phyloP scores from a whole-genome alignment of 495 filamentous ascomycete genomes.

The Saxispiralis lemnorum region DNA sequence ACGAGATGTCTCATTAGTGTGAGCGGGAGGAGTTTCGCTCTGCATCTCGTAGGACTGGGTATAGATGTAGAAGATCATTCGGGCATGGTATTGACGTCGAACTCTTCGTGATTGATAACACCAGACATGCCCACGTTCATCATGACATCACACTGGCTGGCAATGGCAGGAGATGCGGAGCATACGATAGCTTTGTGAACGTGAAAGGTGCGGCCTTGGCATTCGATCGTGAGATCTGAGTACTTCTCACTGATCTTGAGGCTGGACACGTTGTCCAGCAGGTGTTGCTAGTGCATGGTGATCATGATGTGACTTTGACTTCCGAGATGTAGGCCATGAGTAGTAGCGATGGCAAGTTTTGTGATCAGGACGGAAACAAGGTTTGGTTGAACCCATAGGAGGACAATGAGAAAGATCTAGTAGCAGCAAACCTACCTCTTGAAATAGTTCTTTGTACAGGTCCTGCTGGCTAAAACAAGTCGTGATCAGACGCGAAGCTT shows the following conservation, averaged over 20 bases:
- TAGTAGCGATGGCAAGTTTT: background rate
- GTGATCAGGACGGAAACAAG: background rate
- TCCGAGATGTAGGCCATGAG: background rate
- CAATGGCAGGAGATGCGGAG: conserved; percentile 1
- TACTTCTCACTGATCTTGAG: background rate
- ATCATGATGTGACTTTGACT: background rate
- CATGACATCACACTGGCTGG: background rate
- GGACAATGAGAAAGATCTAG: background rate
- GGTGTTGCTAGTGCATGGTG: background rate
- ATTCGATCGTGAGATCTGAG: conserved; percentile 1
- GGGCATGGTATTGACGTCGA: conserved; percentile 1
- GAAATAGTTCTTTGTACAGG: too few species aligned
- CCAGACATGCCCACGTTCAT: background rate
- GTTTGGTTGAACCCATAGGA: background rate
- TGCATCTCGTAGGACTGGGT: background rate
- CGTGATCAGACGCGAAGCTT: too few species aligned
- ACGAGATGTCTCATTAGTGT: too few species aligned
- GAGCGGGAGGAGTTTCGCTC: background rate
- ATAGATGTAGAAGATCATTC: conserved; percentile 5
- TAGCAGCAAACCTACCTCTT: background rate
- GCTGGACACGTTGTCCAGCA: background rate
- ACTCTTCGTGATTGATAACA: background rate
- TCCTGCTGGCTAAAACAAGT: too few species aligned
- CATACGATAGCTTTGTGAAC: conserved; percentile 8
- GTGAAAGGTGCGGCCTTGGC: background rate